These are phyloP conservation scores for Dendrocalamus sinicus DNA, from an alignment of 176 grass and related monocot species.

Conservation along the genomic window DNA sequence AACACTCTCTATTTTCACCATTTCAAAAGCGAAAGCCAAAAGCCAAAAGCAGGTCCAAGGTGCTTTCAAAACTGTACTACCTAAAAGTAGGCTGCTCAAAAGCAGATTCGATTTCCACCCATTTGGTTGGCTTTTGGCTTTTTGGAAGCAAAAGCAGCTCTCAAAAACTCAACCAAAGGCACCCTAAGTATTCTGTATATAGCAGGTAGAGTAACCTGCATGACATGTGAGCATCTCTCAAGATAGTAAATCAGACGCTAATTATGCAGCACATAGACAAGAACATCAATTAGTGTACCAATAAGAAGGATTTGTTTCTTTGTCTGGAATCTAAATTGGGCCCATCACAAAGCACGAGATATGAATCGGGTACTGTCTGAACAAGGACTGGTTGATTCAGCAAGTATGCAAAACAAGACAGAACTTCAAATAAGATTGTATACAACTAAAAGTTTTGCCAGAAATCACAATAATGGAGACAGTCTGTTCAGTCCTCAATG, in stretches of 20 bases:
- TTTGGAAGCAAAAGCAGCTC: too few species aligned
- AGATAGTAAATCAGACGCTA: slow-evolving; percentile 24
- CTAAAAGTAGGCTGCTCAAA: too few species aligned
- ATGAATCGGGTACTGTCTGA: slow-evolving; percentile 34
- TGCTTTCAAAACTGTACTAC: too few species aligned
- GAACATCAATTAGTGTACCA: slow-evolving; percentile 43
- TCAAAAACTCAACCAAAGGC: too few species aligned
- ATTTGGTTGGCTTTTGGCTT: too few species aligned
- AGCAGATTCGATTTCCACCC: too few species aligned
- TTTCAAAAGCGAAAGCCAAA: too few species aligned
- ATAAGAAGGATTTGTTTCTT: slow-evolving; percentile 37
- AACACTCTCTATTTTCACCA: too few species aligned
- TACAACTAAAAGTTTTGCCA: slow-evolving; percentile 40
- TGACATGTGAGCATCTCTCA: slow-evolving; percentile 40
- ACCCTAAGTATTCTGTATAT: neutral
- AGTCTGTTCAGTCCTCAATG: slow-evolving; percentile 50
- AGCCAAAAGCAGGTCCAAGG: too few species aligned
- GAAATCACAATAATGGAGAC: slow-evolving; percentile 68
- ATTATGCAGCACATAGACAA: slow-evolving; percentile 40
- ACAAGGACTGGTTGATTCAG: slow-evolving; percentile 39
- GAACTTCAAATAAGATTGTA: slow-evolving; percentile 57
- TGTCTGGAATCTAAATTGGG: slow-evolving; percentile 43
- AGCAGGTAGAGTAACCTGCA: slow-evolving; percentile 23
- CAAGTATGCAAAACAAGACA: slow-evolving; percentile 33
- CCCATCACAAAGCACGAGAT: slow-evolving; percentile 39